A percentile compares a stretch with the other conserved stretches of the same genome.
These are phyloP conservation scores for Vitis vinifera DNA, from an alignment of 164 flowering plant species.

Conservation along the genomic window ASM3070453v1 NC_081811.1:25333001-25333500, in stretches of 20 bases:
- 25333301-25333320: background rate
- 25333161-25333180: conserved; percentile 28
- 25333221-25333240: conserved; percentile 22
- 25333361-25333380: background rate
- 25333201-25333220: conserved; percentile 22
- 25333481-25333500: conserved; percentile 15
- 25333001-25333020: conserved; percentile 29
- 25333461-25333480: conserved; percentile 14
- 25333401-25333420: conserved; percentile 32
- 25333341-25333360: background rate
- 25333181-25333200: conserved; percentile 26
- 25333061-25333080: conserved; percentile 49
- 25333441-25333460: conserved; percentile 9
- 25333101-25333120: conserved; percentile 30
- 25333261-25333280: conserved; percentile 28
- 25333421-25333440: conserved; percentile 12
- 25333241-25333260: conserved; percentile 21
- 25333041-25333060: conserved; percentile 64
- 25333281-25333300: conserved; percentile 30
- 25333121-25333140: conserved; percentile 30
- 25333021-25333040: conserved; percentile 41
- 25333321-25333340: too few relatives aligned
- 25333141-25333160: conserved; percentile 22
- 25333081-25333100: conserved; percentile 39
- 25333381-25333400: background rate